phyloP scores from a whole-genome alignment of 352 stramenopile species.

The Phytopythium mirpurense region DNA sequence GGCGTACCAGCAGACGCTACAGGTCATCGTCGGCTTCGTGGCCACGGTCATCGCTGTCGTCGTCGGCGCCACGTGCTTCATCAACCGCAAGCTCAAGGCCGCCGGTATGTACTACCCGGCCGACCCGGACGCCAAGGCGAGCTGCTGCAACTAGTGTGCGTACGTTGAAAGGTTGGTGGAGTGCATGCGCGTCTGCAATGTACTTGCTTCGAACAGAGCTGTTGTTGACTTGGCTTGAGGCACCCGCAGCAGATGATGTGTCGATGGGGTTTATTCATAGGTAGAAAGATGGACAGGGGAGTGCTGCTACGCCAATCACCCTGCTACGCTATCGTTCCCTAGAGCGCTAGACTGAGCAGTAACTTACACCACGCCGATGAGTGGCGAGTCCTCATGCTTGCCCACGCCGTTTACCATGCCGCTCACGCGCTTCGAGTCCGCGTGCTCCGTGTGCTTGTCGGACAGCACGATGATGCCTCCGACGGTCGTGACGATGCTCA shows the following conservation, averaged over 20 bases:
- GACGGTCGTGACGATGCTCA: slow-evolving; percentile 76
- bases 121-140: slow-evolving; percentile 44
- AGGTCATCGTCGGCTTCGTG: slow-evolving; percentile 67
- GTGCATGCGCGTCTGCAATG: neutral
- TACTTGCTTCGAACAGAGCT: too few relatives aligned
- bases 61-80: slow-evolving; percentile 51
- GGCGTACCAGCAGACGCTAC: slow-evolving; percentile 60
- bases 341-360: neutral
- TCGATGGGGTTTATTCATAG: slow-evolving; percentile 1
- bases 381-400: slow-evolving; percentile 39
- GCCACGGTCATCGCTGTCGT: slow-evolving; percentile 55
- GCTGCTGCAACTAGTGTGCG: slow-evolving; percentile 40
- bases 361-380: slow-evolving; percentile 26
- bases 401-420: slow-evolving; percentile 25
- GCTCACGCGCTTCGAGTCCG: slow-evolving; percentile 27
- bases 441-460: slow-evolving; percentile 68
- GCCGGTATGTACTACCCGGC: slow-evolving; percentile 74
- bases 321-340: neutral
- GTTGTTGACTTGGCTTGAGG: too few relatives aligned
- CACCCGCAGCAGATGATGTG: too few relatives aligned
- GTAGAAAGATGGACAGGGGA: neutral
- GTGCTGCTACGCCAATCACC: neutral
- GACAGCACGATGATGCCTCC: slow-evolving; percentile 76
- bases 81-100: slow-evolving; percentile 83
- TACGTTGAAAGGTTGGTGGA: neutral